These are phyloP conservation scores for Sambucus nigra DNA, from an alignment of 129 eudicot species.

Conservation along the genomic window DNA sequence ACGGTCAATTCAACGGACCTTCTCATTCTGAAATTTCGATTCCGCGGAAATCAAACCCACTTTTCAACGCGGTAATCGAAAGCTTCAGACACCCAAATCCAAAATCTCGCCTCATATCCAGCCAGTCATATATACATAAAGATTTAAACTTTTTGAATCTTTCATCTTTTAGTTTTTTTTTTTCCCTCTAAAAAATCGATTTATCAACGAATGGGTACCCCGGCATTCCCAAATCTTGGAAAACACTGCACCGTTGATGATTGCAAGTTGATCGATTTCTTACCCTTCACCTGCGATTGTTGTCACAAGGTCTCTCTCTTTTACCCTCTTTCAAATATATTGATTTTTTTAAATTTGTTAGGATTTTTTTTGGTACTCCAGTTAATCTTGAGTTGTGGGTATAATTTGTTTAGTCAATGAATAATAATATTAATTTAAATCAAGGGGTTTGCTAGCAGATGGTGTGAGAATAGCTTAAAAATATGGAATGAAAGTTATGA, in stretches of 20 bases:
- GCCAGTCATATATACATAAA: not conserved
- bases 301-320: constrained; percentile 49
- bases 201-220: constrained; percentile 62
- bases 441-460: no score
- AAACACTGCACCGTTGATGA: constrained; percentile 82
- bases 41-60: constrained; percentile 28
- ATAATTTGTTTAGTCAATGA: no score
- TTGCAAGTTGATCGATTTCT: constrained; percentile 84
- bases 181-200: not conserved
- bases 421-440: no score
- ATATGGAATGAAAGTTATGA: no score
- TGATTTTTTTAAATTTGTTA: no score
- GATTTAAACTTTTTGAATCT: not conserved
- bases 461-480: no score
- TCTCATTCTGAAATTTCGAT: constrained; percentile 16
- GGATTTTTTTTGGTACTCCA: not conserved
- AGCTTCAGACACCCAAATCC: constrained; percentile 9
- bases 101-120: not conserved
- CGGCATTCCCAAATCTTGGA: constrained; percentile 86
- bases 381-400: no score
- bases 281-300: constrained; percentile 94
- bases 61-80: constrained; percentile 30
- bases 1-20: no score
- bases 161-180: not conserved
- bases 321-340: not conserved